Evolutionary conservation across 805 yeast genomes (phyloP).

Genomic region (Saturnispora serradocipensis): DNA sequence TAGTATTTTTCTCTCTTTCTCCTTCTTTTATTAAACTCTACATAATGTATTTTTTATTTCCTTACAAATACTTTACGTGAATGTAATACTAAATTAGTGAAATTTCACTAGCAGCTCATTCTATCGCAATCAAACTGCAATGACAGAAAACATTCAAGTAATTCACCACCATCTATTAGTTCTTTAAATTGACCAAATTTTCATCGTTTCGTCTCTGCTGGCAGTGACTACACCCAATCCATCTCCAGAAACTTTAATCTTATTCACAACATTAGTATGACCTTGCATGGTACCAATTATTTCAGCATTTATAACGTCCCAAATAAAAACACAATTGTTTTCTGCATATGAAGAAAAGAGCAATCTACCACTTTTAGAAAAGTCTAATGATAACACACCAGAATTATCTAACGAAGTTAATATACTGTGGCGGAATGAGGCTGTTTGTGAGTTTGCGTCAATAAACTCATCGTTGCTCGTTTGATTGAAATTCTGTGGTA

Average conservation of each 20-base stretch:
- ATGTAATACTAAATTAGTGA: background rate
- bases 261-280: slow-evolving; percentile 52
- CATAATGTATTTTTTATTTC: background rate
- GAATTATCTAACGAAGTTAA: slow-evolving; percentile 41
- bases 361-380: slow-evolving; percentile 65
- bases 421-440: slow-evolving; percentile 21
- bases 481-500: slow-evolving; percentile 1
- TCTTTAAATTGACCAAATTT: slow-evolving; percentile 43
- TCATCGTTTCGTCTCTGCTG: slow-evolving; percentile 71
- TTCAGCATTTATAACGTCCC: slow-evolving; percentile 66
- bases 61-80: background rate
- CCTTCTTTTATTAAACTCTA: background rate
- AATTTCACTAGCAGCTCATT: background rate
- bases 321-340: slow-evolving; percentile 52
- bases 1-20: background rate
- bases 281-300: slow-evolving; percentile 60
- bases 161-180: background rate
- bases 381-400: slow-evolving; percentile 67
- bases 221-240: slow-evolving; percentile 73
- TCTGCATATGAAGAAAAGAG: slow-evolving; percentile 72
- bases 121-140: background rate
- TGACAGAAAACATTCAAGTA: background rate
- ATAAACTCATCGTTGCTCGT: background rate
- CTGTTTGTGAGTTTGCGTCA: slow-evolving; percentile 9
- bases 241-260: slow-evolving; percentile 59